Base-by-base conservation (phyloP, 2,329 filamentous ascomycete species). In the Didymosphaeria variabile region DNA sequence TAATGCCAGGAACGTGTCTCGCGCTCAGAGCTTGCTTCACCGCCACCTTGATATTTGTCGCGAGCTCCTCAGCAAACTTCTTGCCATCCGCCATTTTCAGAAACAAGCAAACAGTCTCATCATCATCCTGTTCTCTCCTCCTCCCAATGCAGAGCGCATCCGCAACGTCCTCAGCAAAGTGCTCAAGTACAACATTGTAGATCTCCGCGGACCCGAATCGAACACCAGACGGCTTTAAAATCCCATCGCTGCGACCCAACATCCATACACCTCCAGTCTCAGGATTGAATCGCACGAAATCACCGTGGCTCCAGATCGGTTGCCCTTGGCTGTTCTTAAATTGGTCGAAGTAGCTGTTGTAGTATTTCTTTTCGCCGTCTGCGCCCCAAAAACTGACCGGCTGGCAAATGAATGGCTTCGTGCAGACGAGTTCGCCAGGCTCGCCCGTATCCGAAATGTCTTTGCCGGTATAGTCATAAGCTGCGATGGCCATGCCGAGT, bases 171-270 rank as follows among this genome's bases (percentile, higher is more conserved):
- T 85, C 80, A 0, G 89, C 86, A 70, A 97, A 97, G 79, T 93
- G 91, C 67, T 91, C 88, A 1, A 95, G 87, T 31, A 98, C 81
- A n/a, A 97, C 85, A 75, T 97, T 97, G 79, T 98, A 98, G 21
- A 99, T 97, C 82, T 99, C 95, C 0, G 94, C 93, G 34, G 90
- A 93, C 5, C 94, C 94, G 73, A 99, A 98, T 0, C 94, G 85
- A 19, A 99, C 93, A 2, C 95, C 95, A 0, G 90, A 88, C 0
- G 95, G 95, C 76, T 99, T 99, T 15, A 99, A 81, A 6, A 98
- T 92, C 4, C 95, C 95, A 71, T 99, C 94, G 55, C 91, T 95
- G 29, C 94, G 87, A 2, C 95, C 94, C 0, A 98, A 86, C 94
- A 98, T 98, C 67, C 93, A 85, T 10, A 98, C 81, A 0, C 93